A percentile compares a stretch with the other conserved stretches of the same genome.
Conservation (phyloP, 2,329 filamentous ascomycete species). For the Cryphonectria japonica region DNA sequence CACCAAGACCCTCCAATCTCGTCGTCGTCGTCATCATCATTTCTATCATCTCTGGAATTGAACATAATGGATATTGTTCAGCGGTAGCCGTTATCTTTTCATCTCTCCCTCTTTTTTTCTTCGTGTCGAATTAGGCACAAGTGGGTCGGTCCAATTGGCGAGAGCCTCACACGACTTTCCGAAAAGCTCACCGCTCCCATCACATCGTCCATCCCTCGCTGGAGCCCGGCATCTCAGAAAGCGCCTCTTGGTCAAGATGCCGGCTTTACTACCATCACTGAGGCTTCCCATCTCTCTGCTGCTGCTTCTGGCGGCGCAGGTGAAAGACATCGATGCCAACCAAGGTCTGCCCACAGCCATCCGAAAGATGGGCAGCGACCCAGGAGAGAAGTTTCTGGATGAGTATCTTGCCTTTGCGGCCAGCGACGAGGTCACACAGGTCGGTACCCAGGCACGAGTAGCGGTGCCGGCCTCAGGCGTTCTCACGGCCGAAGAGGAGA, state of each 20-base stretch:
- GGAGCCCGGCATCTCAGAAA: background rate
- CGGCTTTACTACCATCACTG: conserved; percentile 40
- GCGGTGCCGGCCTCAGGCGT: conserved; percentile 21
- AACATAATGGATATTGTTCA: conserved; percentile 1
- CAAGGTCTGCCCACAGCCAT: conserved; percentile 60
- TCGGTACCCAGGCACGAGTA: conserved; percentile 25
- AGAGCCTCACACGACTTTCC: background rate
- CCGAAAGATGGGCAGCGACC: conserved; percentile 72
- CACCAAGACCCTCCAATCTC: background rate
- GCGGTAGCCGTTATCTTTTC: background rate
- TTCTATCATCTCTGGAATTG: background rate
- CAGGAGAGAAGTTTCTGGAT: conserved; percentile 73
- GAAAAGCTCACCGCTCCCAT: background rate
- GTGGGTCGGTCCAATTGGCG: background rate
- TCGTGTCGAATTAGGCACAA: background rate
- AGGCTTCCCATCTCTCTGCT: conserved; percentile 50
- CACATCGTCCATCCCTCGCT: background rate
- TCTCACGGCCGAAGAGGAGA: conserved; percentile 36
- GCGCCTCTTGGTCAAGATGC: conserved; percentile 41
- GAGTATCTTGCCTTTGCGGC: conserved; percentile 62
- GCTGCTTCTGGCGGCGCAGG: conserved; percentile 47
- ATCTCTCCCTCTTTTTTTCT: background rate
- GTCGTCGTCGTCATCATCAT: background rate
- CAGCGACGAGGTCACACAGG: conserved; percentile 34
- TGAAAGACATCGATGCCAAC: conserved; percentile 39